phyloP scores from a whole-genome alignment of 2,329 filamentous ascomycete genomes.

The Hirsutella thompsonii region DNA sequence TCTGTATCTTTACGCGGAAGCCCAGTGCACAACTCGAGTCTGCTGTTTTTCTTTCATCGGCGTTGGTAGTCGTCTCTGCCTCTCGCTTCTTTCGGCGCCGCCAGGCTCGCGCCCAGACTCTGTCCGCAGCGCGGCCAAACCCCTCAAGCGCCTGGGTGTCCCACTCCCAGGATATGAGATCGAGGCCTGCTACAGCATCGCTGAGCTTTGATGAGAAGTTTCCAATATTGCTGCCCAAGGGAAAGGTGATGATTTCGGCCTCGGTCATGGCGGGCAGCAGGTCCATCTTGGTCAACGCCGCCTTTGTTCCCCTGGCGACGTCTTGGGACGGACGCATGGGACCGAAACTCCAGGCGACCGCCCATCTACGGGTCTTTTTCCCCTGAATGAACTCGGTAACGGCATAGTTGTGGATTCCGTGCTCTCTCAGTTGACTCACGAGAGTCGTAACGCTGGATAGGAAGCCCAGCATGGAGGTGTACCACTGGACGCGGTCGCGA shows the following conservation, averaged over 20 bases:
- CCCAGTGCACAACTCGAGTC: conserved; percentile 37
- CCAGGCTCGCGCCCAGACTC: conserved; percentile 70
- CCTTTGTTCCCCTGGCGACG: conserved; percentile 30
- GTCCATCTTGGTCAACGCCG: conserved; percentile 21
- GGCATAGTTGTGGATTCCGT: conserved; percentile 62
- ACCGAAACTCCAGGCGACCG: conserved; percentile 74
- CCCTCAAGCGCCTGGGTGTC: conserved; percentile 38
- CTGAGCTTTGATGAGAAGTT: conserved; percentile 22
- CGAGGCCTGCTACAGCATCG: conserved; percentile 37
- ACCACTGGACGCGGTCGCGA: conserved; percentile 62
- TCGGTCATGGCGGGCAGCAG: conserved; percentile 31
- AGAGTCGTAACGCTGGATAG: conserved; percentile 51
- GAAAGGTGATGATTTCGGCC: conserved; percentile 27
- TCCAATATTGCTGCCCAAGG: conserved; percentile 26
- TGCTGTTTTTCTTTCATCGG: no score
- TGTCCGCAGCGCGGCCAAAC: conserved; percentile 49
- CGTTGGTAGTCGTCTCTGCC: conserved; percentile 8
- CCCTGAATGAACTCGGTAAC: conserved; percentile 71
- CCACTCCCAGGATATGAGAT: conserved; percentile 53
- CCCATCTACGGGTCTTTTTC: conserved; percentile 71
- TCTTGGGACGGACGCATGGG: conserved; percentile 45
- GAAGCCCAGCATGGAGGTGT: conserved; percentile 83
- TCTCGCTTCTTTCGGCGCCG: conserved; percentile 43
- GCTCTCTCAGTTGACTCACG: conserved; percentile 43
- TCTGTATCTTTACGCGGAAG: conserved; percentile 40